These are phyloP conservation scores for Auxenochlorella pyrenoidosa DNA, from an alignment of 139 green algal species.

Conservation along the genomic window DNA sequence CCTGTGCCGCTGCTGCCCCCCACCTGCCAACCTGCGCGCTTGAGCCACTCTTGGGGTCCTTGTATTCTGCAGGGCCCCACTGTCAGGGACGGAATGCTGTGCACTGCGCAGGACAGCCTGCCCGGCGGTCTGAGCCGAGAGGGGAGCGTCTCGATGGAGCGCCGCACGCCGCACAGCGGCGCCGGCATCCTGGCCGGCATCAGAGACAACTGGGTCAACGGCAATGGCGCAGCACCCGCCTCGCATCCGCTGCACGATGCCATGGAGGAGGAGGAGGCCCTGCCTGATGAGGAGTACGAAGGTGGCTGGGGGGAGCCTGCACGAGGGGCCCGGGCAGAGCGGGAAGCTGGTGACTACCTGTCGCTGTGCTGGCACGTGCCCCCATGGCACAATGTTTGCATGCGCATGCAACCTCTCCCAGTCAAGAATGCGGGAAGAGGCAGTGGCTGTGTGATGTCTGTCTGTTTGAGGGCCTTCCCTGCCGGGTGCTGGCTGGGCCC, in stretches of 20 bases:
- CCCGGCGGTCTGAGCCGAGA: slow-evolving; percentile 18
- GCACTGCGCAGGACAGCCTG: slow-evolving; percentile 20
- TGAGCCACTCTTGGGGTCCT: no score
- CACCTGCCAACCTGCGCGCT: no score
- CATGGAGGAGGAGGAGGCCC: neutral
- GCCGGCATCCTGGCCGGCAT: neutral
- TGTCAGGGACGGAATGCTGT: neutral
- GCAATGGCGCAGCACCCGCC: neutral
- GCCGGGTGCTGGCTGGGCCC: no score
- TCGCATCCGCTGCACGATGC: slow-evolving; percentile 4
- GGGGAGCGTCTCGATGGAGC: slow-evolving; percentile 6
- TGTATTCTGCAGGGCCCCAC: neutral
- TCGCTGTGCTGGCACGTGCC: no score
- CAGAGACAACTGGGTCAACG: slow-evolving; percentile 9
- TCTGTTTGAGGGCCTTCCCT: no score
- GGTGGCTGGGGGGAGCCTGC: neutral
- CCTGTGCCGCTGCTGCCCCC: no score
- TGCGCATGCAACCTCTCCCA: no score
- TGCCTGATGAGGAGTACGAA: slow-evolving; percentile 9
- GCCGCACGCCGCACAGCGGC: neutral
- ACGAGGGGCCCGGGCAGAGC: no score
- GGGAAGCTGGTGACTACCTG: no score
- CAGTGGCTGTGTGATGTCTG: no score
- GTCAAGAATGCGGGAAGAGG: no score
- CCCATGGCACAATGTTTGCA: no score